Percentiles rank a stretch among this genome's conserved stretches.
These are phyloP conservation scores for Lactifluus subvellereus DNA, from an alignment of 768 basidiomycete species.

Conservation along the genomic window DNA sequence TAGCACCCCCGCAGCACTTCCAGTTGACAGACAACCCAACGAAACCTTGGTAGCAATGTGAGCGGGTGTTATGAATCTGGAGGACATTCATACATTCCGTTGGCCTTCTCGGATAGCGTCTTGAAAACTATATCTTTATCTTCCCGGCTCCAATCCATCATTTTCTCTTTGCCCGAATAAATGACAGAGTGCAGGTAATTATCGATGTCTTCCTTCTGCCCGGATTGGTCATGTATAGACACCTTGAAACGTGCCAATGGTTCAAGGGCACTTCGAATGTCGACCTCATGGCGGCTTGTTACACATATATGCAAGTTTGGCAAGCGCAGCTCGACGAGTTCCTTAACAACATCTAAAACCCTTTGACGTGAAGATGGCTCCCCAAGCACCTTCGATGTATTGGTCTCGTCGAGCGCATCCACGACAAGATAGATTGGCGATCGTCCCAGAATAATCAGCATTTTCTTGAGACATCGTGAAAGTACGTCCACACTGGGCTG, in stretches of 20 bases:
- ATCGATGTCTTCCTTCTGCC: neutral
- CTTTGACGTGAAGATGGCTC: neutral
- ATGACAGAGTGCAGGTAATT: neutral
- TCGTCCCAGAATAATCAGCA: neutral
- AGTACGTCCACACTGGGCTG: neutral
- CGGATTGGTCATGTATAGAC: neutral
- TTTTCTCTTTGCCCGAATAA: too few relatives aligned
- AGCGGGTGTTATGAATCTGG: too few relatives aligned
- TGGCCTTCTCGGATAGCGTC: too few relatives aligned
- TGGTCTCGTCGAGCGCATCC: neutral
- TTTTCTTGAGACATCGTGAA: neutral
- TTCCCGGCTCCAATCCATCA: too few relatives aligned
- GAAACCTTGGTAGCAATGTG: too few relatives aligned
- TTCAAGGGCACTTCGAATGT: neutral
- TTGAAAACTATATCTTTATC: too few relatives aligned
- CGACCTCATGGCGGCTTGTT: neutral
- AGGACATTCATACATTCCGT: too few relatives aligned
- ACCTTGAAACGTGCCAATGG: neutral
- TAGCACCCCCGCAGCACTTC: too few relatives aligned
- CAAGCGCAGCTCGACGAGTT: neutral
- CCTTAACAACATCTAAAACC: neutral
- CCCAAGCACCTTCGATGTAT: neutral
- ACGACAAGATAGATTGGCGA: neutral
- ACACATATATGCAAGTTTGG: neutral
- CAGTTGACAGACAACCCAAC: too few relatives aligned